phyloP scores from a whole-genome alignment of 2,329 filamentous ascomycete species.

The Cercospora brassicicola region DNA sequence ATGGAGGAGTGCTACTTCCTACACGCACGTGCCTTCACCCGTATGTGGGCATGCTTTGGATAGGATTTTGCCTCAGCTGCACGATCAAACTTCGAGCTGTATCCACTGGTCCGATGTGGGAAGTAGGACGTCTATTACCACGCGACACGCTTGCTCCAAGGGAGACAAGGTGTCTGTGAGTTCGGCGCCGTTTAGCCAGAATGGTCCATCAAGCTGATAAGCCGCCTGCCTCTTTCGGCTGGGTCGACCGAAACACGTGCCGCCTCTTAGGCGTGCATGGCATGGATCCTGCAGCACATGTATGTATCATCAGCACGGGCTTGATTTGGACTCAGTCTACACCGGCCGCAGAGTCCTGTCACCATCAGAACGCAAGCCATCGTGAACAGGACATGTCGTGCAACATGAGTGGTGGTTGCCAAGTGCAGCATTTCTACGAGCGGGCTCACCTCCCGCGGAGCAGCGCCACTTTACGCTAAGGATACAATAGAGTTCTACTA shows the following conservation, averaged over 20 bases:
- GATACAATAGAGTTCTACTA: not conserved
- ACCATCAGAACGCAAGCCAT: not conserved
- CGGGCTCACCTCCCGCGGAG: not conserved
- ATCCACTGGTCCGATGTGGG: no score
- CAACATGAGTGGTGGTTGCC: not conserved
- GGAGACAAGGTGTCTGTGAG: not conserved
- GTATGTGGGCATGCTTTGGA: no score
- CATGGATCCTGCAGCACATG: not conserved
- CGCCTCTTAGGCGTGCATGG: not conserved
- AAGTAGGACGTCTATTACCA: not conserved
- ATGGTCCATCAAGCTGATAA: not conserved
- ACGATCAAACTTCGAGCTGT: no score
- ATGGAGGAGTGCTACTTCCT: not conserved
- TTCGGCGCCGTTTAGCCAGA: not conserved
- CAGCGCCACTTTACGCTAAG: not conserved
- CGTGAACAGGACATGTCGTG: not conserved
- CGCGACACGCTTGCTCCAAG: not conserved
- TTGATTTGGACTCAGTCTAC: not conserved
- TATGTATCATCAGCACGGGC: not conserved
- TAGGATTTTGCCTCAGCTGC: no score
- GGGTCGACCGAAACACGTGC: not conserved
- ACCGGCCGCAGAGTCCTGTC: not conserved
- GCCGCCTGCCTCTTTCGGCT: not conserved
- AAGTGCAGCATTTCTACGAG: not conserved
- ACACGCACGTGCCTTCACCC: no score